Percentiles rank a stretch among this genome's conserved stretches.
These are phyloP conservation scores for Alternaria angustiovoidea DNA, from an alignment of 2,329 filamentous ascomycete genomes.

Conservation along the genomic window DNA sequence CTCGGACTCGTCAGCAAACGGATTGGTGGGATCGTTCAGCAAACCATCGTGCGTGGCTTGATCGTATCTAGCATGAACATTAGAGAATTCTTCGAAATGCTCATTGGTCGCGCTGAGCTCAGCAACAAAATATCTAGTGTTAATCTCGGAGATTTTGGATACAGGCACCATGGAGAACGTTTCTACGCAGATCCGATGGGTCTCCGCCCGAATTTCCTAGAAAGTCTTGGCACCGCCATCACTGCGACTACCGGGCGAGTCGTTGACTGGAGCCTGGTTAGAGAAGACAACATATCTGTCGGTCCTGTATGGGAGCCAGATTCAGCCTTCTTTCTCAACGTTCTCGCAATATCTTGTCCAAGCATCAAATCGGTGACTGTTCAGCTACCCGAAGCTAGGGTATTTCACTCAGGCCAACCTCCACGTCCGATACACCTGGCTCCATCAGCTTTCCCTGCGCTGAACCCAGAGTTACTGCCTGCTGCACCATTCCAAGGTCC, in stretches of 20 bases:
- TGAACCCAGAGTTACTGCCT: conserved; percentile 9
- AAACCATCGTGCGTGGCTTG: conserved; percentile 21
- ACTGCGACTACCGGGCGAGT: neutral
- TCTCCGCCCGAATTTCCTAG: neutral
- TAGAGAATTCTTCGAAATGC: conserved; percentile 16
- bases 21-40: conserved; percentile 19
- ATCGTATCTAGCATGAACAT: conserved; percentile 19
- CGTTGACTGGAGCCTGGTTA: conserved; percentile 6
- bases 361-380: conserved; percentile 23
- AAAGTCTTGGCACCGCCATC: conserved; percentile 8
- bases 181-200: neutral
- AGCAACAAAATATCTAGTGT: conserved; percentile 17
- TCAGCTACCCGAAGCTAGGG: conserved; percentile 16
- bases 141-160: conserved; percentile 24
- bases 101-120: conserved; percentile 16
- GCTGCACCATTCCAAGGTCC: conserved; percentile 17
- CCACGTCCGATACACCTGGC: neutral
- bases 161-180: conserved; percentile 1
- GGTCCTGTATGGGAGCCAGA: conserved; percentile 10
- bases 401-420: neutral
- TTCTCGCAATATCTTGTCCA: conserved; percentile 19
- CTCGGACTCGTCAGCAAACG: conserved; percentile 23
- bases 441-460: neutral
- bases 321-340: conserved; percentile 19
- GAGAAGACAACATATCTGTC: neutral